Base-by-base conservation (phyloP, 345 rosid species). In the Brassica incana region DNA sequence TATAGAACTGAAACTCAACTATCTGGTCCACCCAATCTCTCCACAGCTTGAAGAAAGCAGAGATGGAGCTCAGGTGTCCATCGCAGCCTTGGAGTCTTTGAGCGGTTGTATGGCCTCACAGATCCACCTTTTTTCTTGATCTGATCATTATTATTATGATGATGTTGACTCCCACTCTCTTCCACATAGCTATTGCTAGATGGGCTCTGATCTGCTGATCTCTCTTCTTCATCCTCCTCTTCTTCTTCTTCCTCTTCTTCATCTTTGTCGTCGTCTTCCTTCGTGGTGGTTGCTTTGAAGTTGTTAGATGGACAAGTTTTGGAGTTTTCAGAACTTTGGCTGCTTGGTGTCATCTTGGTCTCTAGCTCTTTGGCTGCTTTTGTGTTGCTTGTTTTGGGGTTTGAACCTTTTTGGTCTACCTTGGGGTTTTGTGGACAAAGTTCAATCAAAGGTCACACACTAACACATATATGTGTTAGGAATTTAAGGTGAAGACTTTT, bases 51-150 rank as follows among this genome's bases (percentile, higher is more conserved):
- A 85, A 86, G 80, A 87, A 91, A 91, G 85, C 92, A 83, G 72
- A 88, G 86, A 86, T 91, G 97, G 58, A 91, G 97, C 83, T 90
- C 97, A 6, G 94, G 91, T 30, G 97, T 87, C 97, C 97, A 91
- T 67, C 94, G 84, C 18, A 91, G 87, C 80, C 97, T 84, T 0
- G 94, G 90, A 78, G 84, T 80, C 91, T 85, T 90, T 6, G 94
- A 91, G 32, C 97, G 89, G 63, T 76, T 83, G 76, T 91, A 89
- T 27, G 83, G 89, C 81, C 98, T 78, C 15, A 88, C 88, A 62
- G 93, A 88, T 88, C 97, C 90, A 29, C 82, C 69, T 50, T 71
- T 72, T 80, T 85, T 84, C 76, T 76, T 83, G 80, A 29, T 69
- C 74, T 69, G 79, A 52, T 79, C 74, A 67, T 59, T 7, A 50